These are phyloP conservation scores for Aspergillus neotritici DNA, from an alignment of 2,329 filamentous ascomycete species.

Conservation along the genomic window DNA sequence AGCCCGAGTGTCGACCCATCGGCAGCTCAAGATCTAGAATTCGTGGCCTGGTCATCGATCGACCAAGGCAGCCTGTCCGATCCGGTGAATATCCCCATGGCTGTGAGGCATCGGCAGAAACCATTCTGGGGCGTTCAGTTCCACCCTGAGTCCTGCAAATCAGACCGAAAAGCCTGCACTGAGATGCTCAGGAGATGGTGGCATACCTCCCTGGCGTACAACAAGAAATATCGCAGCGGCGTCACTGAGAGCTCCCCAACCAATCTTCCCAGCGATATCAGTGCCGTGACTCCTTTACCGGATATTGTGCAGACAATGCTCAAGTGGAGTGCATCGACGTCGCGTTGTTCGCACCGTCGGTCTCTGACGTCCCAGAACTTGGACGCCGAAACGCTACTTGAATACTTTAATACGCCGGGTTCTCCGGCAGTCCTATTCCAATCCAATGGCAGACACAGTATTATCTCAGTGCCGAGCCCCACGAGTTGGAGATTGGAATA, in stretches of 20 bases:
- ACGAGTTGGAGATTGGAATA: conserved; percentile 36
- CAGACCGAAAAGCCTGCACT: conserved; percentile 52
- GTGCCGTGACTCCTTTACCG: conserved; percentile 17
- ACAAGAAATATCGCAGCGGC: conserved; percentile 32
- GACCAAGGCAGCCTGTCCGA: conserved; percentile 33
- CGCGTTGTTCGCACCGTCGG: conserved; percentile 21
- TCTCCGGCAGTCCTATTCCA: conserved; percentile 37
- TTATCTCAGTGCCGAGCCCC: conserved; percentile 33
- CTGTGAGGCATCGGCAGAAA: conserved; percentile 58
- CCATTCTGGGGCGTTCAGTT: conserved; percentile 88
- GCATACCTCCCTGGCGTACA: conserved; percentile 58
- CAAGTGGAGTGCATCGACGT: conserved; percentile 28
- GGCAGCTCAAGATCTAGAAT: conserved; percentile 34
- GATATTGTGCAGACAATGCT: conserved; percentile 46
- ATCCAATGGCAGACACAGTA: conserved; percentile 38
- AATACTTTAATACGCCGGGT: conserved; percentile 28
- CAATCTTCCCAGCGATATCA: conserved; percentile 15
- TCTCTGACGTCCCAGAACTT: conserved; percentile 18
- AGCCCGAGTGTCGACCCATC: conserved; percentile 7
- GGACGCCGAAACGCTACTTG: conserved; percentile 30
- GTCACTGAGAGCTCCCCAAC: conserved; percentile 16
- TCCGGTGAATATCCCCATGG: conserved; percentile 61
- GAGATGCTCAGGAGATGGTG: conserved; percentile 72
- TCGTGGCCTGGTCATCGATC: conserved; percentile 57
- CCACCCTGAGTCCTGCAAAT: conserved; percentile 86